Evolutionary conservation across 2,329 filamentous ascomycete genomes (phyloP).

Genomic region (Diaporthe velutina): DNA sequence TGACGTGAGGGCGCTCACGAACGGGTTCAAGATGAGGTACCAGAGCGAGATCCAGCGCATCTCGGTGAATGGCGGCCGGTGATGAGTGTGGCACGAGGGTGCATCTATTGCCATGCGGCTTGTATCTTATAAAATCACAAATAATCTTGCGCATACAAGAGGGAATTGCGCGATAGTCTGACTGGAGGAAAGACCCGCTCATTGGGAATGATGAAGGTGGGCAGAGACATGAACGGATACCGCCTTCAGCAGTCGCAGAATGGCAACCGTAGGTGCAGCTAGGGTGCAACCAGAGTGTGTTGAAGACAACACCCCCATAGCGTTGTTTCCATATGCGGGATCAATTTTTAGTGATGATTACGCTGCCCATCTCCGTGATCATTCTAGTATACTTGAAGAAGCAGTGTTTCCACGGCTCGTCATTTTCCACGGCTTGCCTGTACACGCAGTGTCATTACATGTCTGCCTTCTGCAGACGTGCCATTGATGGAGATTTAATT

Average conservation of each 20-base stretch:
- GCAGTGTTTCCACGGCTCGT: neutral
- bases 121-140: conserved; percentile 29
- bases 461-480: neutral
- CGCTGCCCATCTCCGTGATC: neutral
- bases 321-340: neutral
- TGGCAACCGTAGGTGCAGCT: neutral
- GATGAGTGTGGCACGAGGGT: neutral
- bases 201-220: neutral
- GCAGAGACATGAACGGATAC: neutral
- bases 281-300: neutral
- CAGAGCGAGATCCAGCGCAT: conserved; percentile 75
- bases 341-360: neutral
- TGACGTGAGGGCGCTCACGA: conserved; percentile 94
- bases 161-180: neutral
- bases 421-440: neutral
- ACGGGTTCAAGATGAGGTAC: conserved; percentile 92
- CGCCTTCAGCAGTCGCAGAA: neutral
- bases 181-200: neutral
- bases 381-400: neutral
- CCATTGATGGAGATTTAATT: neutral
- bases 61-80: conserved; percentile 47
- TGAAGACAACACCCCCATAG: neutral
- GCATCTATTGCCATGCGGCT: neutral
- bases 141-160: neutral
- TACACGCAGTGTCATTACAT: too few relatives aligned